Base-by-base conservation (phyloP, 345 rosid genomes). In the Citrus sp. region DNA sequence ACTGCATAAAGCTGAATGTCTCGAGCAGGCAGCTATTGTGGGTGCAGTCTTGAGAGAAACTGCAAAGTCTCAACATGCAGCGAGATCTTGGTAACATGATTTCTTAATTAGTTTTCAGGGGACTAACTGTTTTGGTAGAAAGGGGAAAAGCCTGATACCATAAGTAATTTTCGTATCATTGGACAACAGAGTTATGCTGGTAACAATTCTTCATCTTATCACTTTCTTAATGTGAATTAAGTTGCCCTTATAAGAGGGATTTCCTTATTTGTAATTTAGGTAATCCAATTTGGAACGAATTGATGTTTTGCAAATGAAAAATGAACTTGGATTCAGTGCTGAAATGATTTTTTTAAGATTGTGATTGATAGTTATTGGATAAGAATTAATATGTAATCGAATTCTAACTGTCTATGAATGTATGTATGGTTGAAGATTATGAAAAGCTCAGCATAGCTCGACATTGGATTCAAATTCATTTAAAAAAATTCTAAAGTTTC, bases 11-110 rank as follows among this genome's bases (percentile, higher is more conserved):
- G 97, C 90, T 54, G 98, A 91, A 76, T 89, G 91, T 78, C 92
- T 92, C 42, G 99, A 96, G 90, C 95, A 94, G 84, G 98, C 99
- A 79, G 95, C 92, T 62, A 89, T 96, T 51, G 98, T 94, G 9
- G 97, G 99, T 68, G 95, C 91, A 70, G 97, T 96, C 80, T 83
- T 96, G 84, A 92, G 89, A 79, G 98, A 94, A 87, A 88, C 87
- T 34, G 97, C 97, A 22, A 92, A 92, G 82, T 89, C 99, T 66
- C 89, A 90, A 61, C 99, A 92, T 87, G 95, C 97, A 85, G 87
- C 94, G 14, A 88, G 86, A 82, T 86, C 88, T 82, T 87, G 97
- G 94, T 91, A 87, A 87, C 79, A 21, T n/a, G n/a, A 10, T 35
- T 61, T 65, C 60, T 75, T 42, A 75, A 27, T 65, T 49, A 5